Evolutionary conservation across 495 filamentous ascomycete genomes (phyloP), one percentile per base, ranked within the genome.

Genomic region (Penicillium tannophilum): DNA sequence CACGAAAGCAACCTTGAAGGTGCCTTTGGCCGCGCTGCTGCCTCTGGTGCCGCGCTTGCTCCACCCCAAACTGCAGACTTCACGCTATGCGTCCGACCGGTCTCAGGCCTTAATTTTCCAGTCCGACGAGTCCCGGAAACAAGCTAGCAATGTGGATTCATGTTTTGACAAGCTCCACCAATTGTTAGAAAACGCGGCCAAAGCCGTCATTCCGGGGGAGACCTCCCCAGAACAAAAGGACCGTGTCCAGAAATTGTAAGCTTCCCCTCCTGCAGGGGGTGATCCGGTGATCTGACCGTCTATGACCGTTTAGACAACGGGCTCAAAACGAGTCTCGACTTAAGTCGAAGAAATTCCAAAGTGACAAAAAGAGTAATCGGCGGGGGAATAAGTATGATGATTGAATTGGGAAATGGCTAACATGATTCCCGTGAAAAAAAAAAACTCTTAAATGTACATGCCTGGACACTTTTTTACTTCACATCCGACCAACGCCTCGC

Each of bases 1-100:
- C 70, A 90, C 90, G 16, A 98, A 98, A 74, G 94, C 93, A 11
- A 97, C 90, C 16, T 69, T 91, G 70, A 90, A 75, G 68, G 77
- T 83, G 74, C 74, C 86, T 31, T 67, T 89, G 17, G 62, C 77
- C 24, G 70, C 84, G 30, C 75, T 96, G 30, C 63, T 86, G 11
- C 75, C 76, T 10, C 69, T 84, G 28, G 70, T 98, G 1, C 94
- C 95, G 6, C 83, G 76, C 39, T 65, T 90, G 5, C 71, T 98
- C 7, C 87, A 91, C 66, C 57, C 73, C 12, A 71, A 78, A 11
- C 75, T 98, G 42, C 82, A 83, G 19, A 58, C 77, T 11, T 91
- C 88, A 2, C 87, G 82, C 52, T 96, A 92, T 67, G 87, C 87
- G 70, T 83, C 88, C 5, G 76, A 77, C 31, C 78, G 84, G 43